phyloP scores from a whole-genome alignment of 2,329 filamentous ascomycete genomes.

The Neospermospora avenae region DNA sequence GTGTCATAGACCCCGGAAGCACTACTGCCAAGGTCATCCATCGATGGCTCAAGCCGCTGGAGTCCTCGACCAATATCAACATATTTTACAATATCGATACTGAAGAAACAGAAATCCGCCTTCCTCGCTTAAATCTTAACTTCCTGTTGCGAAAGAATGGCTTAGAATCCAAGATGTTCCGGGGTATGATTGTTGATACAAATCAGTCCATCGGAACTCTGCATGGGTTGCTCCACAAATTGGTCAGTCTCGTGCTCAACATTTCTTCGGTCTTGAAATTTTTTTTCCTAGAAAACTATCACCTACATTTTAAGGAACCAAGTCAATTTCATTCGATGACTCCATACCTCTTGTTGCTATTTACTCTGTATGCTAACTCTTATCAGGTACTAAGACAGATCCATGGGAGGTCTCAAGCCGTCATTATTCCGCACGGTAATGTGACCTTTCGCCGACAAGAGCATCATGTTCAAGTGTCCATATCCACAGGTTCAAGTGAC shows the following conservation, averaged over 20 bases:
- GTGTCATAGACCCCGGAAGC: slow-evolving; percentile 38
- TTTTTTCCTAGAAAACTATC: neutral
- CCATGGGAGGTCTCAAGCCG: slow-evolving; percentile 29
- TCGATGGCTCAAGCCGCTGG: slow-evolving; percentile 38
- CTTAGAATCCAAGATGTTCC: slow-evolving; percentile 48
- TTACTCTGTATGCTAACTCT: neutral
- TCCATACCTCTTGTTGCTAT: neutral
- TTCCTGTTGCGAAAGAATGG: slow-evolving; percentile 40
- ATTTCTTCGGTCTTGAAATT: neutral
- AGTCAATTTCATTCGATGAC: too few relatives aligned
- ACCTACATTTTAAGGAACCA: too few relatives aligned
- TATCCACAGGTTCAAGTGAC: slow-evolving; percentile 23
- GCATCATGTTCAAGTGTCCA: slow-evolving; percentile 38
- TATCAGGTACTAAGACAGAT: slow-evolving; percentile 38
- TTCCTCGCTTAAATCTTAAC: slow-evolving; percentile 47
- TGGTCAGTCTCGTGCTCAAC: slow-evolving; percentile 29
- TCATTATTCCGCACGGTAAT: slow-evolving; percentile 41
- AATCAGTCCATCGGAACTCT: slow-evolving; percentile 47
- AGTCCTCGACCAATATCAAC: slow-evolving; percentile 37
- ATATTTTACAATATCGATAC: slow-evolving; percentile 27
- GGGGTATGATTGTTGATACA: slow-evolving; percentile 47
- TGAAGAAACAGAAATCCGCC: slow-evolving; percentile 33
- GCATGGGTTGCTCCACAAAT: slow-evolving; percentile 46
- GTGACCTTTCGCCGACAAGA: slow-evolving; percentile 16
- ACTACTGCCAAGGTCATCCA: slow-evolving; percentile 35